Conservation (phyloP, 352 stramenopile species). For the Peronospora farinosa region DNA sequence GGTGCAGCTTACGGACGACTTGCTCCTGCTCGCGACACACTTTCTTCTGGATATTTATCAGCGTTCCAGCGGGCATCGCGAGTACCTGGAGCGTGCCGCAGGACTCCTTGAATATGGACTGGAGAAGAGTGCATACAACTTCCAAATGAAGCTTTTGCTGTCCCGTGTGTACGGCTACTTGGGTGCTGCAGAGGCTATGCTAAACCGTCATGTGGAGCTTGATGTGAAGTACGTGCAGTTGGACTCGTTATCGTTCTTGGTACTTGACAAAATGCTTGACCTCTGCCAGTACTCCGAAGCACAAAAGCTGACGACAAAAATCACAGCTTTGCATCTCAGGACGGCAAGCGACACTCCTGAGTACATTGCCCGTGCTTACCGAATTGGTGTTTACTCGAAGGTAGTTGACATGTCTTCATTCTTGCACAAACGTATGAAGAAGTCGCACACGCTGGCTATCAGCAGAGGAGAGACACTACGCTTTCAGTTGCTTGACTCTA, state of each 20-base stretch:
- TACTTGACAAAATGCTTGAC: conserved; percentile 72
- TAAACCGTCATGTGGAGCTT: conserved; percentile 60
- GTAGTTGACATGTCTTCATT: conserved; percentile 80
- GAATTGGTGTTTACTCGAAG: conserved; percentile 79
- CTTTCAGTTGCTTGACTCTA: conserved; percentile 49
- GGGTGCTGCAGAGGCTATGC: conserved; percentile 56
- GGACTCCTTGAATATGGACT: conserved; percentile 66
- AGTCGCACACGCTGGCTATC: conserved; percentile 70
- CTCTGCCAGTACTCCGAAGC: conserved; percentile 58
- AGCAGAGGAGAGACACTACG: conserved; percentile 48
- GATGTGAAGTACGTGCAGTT: conserved; percentile 85
- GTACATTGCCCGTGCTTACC: conserved; percentile 73
- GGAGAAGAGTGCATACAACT: conserved; percentile 83
- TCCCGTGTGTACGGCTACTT: conserved; percentile 73
- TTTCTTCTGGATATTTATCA: conserved; percentile 70
- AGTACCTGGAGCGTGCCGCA: conserved; percentile 49
- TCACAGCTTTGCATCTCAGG: conserved; percentile 45
- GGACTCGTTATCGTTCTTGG: conserved; percentile 78
- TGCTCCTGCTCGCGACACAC: conserved; percentile 68
- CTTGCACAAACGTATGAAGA: conserved; percentile 63
- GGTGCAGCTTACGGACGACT: conserved; percentile 78
- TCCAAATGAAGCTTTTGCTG: conserved; percentile 87
- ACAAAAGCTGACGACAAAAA: conserved; percentile 39
- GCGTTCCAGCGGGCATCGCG: conserved; percentile 23
- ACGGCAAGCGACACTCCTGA: conserved; percentile 68